These are phyloP conservation scores for Ambispora gerdemannii DNA, from an alignment of 192 early-diverging fungal species.

Conservation along the genomic window DNA sequence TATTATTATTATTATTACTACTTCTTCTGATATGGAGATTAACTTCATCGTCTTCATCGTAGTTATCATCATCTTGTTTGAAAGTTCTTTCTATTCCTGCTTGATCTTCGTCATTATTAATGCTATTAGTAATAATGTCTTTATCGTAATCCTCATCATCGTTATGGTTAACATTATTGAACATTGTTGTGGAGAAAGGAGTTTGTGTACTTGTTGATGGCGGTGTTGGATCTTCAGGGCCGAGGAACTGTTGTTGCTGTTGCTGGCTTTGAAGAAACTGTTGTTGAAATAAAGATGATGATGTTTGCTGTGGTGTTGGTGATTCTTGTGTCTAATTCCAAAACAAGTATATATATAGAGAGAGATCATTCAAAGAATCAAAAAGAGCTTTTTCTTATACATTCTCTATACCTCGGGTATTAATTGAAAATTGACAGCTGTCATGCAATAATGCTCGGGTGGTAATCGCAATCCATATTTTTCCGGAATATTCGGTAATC, in stretches of 20 bases:
- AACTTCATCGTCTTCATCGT: not conserved
- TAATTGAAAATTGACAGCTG: conserved; percentile 75
- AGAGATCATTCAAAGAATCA: not conserved
- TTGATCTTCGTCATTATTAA: not conserved
- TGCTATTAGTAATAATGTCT: too few species aligned
- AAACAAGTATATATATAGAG: not conserved
- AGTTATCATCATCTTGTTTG: not conserved
- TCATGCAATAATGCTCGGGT: conserved; percentile 70
- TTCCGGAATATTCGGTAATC: conserved; percentile 73
- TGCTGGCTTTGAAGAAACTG: not conserved
- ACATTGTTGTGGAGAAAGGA: not conserved
- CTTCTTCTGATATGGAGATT: not conserved
- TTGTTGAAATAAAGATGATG: not conserved
- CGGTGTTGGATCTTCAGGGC: not conserved
- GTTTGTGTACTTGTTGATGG: not conserved
- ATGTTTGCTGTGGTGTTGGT: not conserved
- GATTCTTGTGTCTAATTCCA: not conserved
- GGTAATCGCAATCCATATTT: conserved; percentile 77
- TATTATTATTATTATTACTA: too few species aligned
- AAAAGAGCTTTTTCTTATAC: not conserved
- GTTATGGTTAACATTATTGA: not conserved
- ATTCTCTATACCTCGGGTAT: conserved; percentile 43
- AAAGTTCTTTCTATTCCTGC: not conserved
- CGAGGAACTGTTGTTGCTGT: not conserved
- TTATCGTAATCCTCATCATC: not conserved